A percentile compares a stretch with the other conserved stretches of the same genome.
These are phyloP conservation scores for Rhodofomes roseus DNA, from an alignment of 1,284 basidiomycete genomes.

Conservation along the genomic window DNA sequence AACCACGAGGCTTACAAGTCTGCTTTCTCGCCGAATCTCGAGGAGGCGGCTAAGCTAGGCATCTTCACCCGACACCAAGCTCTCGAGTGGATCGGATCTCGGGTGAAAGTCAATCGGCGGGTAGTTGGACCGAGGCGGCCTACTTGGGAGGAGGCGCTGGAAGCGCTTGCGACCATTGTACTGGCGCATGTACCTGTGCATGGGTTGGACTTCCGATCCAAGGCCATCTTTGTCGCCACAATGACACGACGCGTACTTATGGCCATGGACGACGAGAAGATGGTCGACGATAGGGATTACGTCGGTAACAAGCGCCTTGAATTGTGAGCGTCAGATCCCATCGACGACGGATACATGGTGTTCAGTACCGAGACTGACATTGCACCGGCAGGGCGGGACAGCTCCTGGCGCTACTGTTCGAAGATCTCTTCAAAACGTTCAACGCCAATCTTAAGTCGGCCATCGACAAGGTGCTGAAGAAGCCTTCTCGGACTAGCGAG, in stretches of 20 bases:
- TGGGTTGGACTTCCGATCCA: conserved; percentile 89
- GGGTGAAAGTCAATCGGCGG: conserved; percentile 87
- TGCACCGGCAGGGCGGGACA: conserved; percentile 78
- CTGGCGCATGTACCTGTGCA: conserved; percentile 95
- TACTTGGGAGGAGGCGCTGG: conserved; percentile 91
- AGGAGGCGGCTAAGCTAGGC: conserved; percentile 89
- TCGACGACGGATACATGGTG: not conserved
- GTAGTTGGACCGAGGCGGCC: conserved; percentile 81
- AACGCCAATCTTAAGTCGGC: conserved; percentile 94
- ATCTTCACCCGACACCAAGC: conserved; percentile 94
- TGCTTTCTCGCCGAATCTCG: conserved; percentile 89
- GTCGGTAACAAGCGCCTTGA: conserved; percentile 99
- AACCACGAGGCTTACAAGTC: conserved; percentile 88
- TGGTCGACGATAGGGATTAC: conserved; percentile 98
- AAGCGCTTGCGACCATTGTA: conserved; percentile 95
- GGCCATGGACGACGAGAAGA: conserved; percentile 95
- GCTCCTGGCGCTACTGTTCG: conserved; percentile 92
- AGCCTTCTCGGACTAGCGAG: conserved; percentile 91
- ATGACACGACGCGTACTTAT: conserved; percentile 97
- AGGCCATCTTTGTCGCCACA: conserved; percentile 96
- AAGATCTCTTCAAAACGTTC: conserved; percentile 99
- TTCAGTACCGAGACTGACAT: not conserved
- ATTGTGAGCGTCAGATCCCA: conserved; percentile 56
- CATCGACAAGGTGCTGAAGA: conserved; percentile 98
- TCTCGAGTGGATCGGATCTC: conserved; percentile 90